These are phyloP conservation scores for Erodium chrysanthum DNA, from an alignment of 441 rosid species.

Conservation along the genomic window DNA sequence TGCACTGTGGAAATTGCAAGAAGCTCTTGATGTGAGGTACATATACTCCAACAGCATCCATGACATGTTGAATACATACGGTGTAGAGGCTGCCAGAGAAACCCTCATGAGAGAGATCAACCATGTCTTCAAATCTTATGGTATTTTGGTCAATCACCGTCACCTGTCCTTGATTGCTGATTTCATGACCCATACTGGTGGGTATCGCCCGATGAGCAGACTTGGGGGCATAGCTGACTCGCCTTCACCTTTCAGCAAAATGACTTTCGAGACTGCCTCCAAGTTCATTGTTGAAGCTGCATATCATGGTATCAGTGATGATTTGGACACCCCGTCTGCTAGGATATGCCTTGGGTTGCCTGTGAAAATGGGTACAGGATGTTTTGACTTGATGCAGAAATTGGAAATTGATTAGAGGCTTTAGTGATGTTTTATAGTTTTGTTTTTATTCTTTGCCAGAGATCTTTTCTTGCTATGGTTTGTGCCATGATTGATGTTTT, in stretches of 20 bases:
- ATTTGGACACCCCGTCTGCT: conserved; percentile 75
- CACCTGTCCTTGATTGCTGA: conserved; percentile 83
- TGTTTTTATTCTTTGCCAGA: too few relatives aligned
- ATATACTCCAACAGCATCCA: conserved; percentile 72
- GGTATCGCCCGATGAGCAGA: conserved; percentile 87
- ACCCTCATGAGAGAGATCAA: conserved; percentile 76
- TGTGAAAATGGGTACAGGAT: conserved; percentile 81
- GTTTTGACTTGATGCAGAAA: conserved; percentile 74
- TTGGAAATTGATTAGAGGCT: conserved; percentile 26
- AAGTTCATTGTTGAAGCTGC: conserved; percentile 91
- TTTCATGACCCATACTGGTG: conserved; percentile 80
- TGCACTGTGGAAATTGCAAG: conserved; percentile 63
- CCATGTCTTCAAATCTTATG: conserved; percentile 71
- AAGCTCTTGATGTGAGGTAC: conserved; percentile 60
- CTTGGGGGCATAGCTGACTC: conserved; percentile 83
- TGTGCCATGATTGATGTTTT: too few relatives aligned
- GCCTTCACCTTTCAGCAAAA: conserved; percentile 69
- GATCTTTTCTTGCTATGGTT: too few relatives aligned
- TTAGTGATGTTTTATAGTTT: too few relatives aligned
- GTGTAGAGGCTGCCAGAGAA: conserved; percentile 92
- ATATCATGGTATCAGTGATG: conserved; percentile 51
- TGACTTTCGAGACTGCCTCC: conserved; percentile 89
- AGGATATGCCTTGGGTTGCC: conserved; percentile 92
- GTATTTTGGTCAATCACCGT: conserved; percentile 65
- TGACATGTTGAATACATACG: conserved; percentile 62